Evolutionary conservation across 495 filamentous ascomycete species (phyloP).

Genomic region (Neurospora discreta): DNA sequence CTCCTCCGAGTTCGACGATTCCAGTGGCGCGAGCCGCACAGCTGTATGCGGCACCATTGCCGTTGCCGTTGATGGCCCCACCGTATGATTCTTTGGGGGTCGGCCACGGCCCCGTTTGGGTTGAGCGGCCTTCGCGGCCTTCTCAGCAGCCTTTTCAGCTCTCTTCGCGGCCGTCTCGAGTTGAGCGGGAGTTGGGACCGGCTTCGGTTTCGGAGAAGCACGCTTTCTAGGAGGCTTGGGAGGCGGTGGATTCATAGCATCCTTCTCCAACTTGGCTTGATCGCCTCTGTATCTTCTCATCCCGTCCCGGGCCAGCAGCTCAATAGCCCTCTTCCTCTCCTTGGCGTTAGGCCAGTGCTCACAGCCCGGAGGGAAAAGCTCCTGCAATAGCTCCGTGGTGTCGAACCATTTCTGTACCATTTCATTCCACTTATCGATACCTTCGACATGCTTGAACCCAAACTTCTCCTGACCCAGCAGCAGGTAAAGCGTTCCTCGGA

Average conservation of each 20-base stretch:
- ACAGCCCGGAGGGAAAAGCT: slow-evolving; percentile 40
- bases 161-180: background rate
- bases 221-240: background rate
- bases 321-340: slow-evolving; percentile 53
- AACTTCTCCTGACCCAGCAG: slow-evolving; percentile 59
- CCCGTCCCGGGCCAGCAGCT: slow-evolving; percentile 60
- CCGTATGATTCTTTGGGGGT: background rate
- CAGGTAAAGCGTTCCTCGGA: slow-evolving; percentile 55
- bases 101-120: slow-evolving; percentile 1
- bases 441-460: slow-evolving; percentile 61
- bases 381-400: slow-evolving; percentile 43
- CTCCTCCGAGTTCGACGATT: background rate
- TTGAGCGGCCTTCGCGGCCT: background rate
- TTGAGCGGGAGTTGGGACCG: background rate
- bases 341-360: slow-evolving; percentile 42
- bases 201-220: slow-evolving; percentile 1
- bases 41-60: background rate
- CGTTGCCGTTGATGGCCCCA: background rate
- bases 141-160: background rate
- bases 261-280: slow-evolving; percentile 27
- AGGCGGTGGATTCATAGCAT: slow-evolving; percentile 19
- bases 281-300: slow-evolving; percentile 65
- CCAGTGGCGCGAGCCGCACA: background rate
- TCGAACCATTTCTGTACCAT: slow-evolving; percentile 60
- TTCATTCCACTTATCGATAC: slow-evolving; percentile 59